Evolutionary conservation across 2,329 filamentous ascomycete genomes (phyloP).

Genomic region (Nigrospora osmanthi): DNA sequence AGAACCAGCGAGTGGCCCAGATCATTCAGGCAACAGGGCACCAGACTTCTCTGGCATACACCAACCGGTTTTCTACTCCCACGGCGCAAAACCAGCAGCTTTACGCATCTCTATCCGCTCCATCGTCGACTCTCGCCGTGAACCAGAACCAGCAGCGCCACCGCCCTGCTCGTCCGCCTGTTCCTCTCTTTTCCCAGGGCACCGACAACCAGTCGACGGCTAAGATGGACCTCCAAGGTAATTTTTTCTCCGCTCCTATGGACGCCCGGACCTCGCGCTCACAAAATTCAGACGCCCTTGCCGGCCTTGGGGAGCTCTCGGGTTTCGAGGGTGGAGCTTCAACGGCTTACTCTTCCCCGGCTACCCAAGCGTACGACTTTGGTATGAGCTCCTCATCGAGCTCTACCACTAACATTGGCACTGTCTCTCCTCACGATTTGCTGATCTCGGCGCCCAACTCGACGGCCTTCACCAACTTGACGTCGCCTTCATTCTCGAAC

Average conservation of each 20-base stretch:
- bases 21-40: conserved; percentile 52
- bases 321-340: conserved; percentile 44
- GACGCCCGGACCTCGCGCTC: conserved; percentile 12
- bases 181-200: conserved; percentile 62
- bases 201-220: conserved; percentile 35
- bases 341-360: conserved; percentile 46
- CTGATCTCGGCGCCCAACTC: conserved; percentile 76
- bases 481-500: conserved; percentile 72
- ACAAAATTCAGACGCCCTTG: conserved; percentile 41
- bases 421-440: conserved; percentile 79
- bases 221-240: conserved; percentile 54
- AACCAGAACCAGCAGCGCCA: conserved; percentile 37
- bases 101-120: conserved; percentile 57
- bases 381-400: conserved; percentile 35
- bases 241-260: conserved; percentile 8
- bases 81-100: conserved; percentile 44
- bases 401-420: conserved; percentile 51
- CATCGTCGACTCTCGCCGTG: conserved; percentile 50
- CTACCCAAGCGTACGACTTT: conserved; percentile 44
- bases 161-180: conserved; percentile 53
- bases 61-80: conserved; percentile 49
- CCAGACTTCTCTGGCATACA: conserved; percentile 41
- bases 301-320: conserved; percentile 51
- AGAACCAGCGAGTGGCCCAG: conserved; percentile 52
- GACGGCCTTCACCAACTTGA: conserved; percentile 72